phyloP scores from a whole-genome alignment of 1,284 basidiomycete species.

The Sporisorium scitamineum region DNA sequence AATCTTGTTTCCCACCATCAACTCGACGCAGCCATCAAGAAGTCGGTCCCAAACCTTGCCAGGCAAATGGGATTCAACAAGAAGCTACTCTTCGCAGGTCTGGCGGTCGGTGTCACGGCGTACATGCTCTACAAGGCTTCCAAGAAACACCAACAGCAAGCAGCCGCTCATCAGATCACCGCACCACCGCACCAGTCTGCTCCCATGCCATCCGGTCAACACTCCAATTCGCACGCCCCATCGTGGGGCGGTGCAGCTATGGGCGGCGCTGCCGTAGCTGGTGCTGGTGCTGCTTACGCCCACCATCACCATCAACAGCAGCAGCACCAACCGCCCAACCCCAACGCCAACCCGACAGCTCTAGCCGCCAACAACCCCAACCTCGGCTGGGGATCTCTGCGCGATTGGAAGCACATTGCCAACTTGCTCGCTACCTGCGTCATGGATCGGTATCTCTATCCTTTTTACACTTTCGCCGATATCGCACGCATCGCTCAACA shows the following conservation, averaged over 20 bases:
- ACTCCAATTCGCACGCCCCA: constrained; percentile 24
- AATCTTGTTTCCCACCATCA: not conserved
- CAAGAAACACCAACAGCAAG: constrained; percentile 54
- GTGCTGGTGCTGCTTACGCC: constrained; percentile 42
- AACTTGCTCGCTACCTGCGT: constrained; percentile 57
- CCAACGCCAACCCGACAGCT: not conserved
- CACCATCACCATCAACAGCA: constrained; percentile 41
- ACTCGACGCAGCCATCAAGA: not conserved
- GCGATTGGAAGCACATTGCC: constrained; percentile 55
- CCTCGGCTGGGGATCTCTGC: constrained; percentile 43
- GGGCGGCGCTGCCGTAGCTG: constrained; percentile 45
- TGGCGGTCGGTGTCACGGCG: constrained; percentile 56
- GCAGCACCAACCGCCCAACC: constrained; percentile 4
- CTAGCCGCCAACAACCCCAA: constrained; percentile 34
- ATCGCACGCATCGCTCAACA: constrained; percentile 51
- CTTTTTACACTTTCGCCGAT: constrained; percentile 57
- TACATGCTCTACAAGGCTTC: constrained; percentile 55
- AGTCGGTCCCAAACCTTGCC: not conserved
- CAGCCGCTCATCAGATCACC: constrained; percentile 1
- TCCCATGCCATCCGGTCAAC: constrained; percentile 22
- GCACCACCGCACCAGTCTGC: not conserved
- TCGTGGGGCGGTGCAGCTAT: constrained; percentile 32
- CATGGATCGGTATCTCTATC: constrained; percentile 60
- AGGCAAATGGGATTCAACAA: constrained; percentile 57
- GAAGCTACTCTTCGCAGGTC: constrained; percentile 60